phyloP scores from a whole-genome alignment of 2,329 filamentous ascomycete genomes.

The Sporothrix pallida region DNA sequence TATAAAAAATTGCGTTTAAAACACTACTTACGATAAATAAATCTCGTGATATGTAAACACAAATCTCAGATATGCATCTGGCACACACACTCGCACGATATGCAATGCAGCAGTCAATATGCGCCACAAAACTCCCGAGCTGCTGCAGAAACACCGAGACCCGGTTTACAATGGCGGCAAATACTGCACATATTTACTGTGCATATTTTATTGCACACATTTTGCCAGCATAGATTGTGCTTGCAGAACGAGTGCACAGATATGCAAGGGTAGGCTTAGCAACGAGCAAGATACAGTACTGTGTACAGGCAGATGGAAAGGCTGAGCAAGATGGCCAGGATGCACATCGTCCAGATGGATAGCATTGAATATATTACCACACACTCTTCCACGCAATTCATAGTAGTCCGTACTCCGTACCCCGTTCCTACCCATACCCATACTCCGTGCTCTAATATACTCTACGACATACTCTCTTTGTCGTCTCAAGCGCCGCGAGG shows the following conservation, averaged over 20 bases:
- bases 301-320: neutral
- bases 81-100: too few relatives aligned
- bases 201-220: neutral
- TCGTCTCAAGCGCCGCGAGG: slow-evolving; percentile 7
- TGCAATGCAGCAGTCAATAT: too few relatives aligned
- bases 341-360: neutral
- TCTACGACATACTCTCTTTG: neutral
- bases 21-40: neutral
- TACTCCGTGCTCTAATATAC: slow-evolving; percentile 19
- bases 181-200: neutral
- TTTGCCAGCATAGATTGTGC: neutral
- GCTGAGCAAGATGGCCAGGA: neutral
- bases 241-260: neutral
- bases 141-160: neutral
- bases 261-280: slow-evolving; percentile 11
- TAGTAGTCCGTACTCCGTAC: slow-evolving; percentile 3
- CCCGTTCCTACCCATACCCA: slow-evolving; percentile 17
- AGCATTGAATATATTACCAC: slow-evolving; percentile 19
- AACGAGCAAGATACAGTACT: neutral
- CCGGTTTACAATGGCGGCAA: neutral
- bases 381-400: slow-evolving; percentile 3
- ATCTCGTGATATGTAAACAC: neutral
- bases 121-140: too few relatives aligned
- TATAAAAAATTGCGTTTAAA: slow-evolving; percentile 12
- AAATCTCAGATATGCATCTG: neutral